Percentiles rank a stretch among this genome's conserved stretches.
Conservation (phyloP, 2,329 filamentous ascomycete genomes). For the Pseudocercospora pini-densiflorae region DNA sequence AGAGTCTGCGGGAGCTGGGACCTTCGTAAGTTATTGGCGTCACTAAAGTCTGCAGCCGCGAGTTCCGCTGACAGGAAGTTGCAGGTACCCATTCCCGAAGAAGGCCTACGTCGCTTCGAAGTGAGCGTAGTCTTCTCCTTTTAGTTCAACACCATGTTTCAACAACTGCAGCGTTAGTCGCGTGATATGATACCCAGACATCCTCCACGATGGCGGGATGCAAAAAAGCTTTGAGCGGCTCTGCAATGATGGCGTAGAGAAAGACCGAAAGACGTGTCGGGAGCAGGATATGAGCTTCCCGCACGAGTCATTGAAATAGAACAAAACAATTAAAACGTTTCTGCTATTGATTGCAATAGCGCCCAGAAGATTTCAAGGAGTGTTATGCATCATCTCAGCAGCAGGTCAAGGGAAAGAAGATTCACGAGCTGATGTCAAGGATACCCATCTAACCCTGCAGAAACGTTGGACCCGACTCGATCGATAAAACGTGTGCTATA, state of each 20-base stretch:
- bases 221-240: constrained; percentile 17
- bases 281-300: background rate
- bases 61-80: constrained; percentile 18
- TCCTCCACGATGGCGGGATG: constrained; percentile 37
- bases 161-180: constrained; percentile 38
- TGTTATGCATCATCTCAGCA: background rate
- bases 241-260: constrained; percentile 13
- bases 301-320: constrained; percentile 16
- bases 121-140: constrained; percentile 7
- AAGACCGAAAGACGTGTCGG: background rate
- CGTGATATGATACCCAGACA: constrained; percentile 36
- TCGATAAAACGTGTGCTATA: constrained; percentile 15
- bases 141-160: constrained; percentile 33
- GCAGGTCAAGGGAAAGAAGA: constrained; percentile 2
- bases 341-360: constrained; percentile 7
- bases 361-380: constrained; percentile 7
- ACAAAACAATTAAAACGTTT: constrained; percentile 8
- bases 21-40: constrained; percentile 74
- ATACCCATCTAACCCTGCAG: background rate
- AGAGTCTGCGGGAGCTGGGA: constrained; percentile 94
- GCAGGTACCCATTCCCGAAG: constrained; percentile 45
- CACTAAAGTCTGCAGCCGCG: background rate
- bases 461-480: background rate
- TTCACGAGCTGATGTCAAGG: constrained; percentile 3
- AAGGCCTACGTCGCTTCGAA: constrained; percentile 40